Evolutionary conservation across 345 rosid genomes (phyloP).

Genomic region (Brassica cretica): DNA sequence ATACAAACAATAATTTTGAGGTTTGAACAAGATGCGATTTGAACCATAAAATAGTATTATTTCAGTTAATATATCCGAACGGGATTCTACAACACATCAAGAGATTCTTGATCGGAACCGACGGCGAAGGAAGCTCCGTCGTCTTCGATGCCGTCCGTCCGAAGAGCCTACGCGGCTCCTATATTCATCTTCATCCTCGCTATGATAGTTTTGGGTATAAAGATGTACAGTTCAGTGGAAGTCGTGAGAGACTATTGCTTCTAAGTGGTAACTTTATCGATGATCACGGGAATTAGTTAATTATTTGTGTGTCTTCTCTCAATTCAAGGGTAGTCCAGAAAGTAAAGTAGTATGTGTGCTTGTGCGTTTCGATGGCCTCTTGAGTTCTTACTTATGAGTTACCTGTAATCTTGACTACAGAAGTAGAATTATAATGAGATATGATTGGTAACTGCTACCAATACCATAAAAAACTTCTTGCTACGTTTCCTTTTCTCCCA

Average conservation of each 20-base stretch:
- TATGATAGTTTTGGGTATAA: slow-evolving; percentile 70
- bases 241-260: slow-evolving; percentile 59
- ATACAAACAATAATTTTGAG: neutral
- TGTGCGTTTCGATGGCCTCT: neutral
- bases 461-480: neutral
- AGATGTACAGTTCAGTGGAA: slow-evolving; percentile 54
- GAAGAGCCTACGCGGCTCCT: slow-evolving; percentile 70
- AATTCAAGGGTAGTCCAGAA: neutral
- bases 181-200: slow-evolving; percentile 55
- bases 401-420: neutral
- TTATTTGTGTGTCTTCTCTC: neutral
- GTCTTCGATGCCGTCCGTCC: slow-evolving; percentile 31
- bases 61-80: neutral
- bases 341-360: neutral
- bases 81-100: neutral
- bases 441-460: slow-evolving; percentile 3
- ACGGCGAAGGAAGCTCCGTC: slow-evolving; percentile 45
- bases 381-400: neutral
- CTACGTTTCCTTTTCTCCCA: neutral
- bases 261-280: slow-evolving; percentile 52
- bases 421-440: neutral
- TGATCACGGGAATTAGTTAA: neutral
- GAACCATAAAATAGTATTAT: too few relatives aligned
- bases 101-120: slow-evolving; percentile 24
- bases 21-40: neutral